These are phyloP conservation scores for Chaetomium olivaceum DNA, from an alignment of 2,329 filamentous ascomycete species.

Conservation along the genomic window DNA sequence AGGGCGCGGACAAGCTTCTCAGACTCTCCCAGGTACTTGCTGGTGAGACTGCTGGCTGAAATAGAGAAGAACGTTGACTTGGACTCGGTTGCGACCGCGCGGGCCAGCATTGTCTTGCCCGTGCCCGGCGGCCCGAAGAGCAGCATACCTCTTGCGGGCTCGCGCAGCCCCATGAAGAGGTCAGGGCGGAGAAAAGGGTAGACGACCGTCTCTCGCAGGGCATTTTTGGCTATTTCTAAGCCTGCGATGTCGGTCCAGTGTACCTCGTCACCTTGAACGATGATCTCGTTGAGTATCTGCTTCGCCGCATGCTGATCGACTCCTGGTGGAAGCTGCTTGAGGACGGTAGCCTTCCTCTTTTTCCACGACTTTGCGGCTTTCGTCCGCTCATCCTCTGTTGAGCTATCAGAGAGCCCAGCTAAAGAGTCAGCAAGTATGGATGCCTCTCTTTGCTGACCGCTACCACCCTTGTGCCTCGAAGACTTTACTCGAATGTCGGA, in stretches of 20 bases:
- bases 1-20: constrained; percentile 94
- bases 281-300: constrained; percentile 94
- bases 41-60: constrained; percentile 88
- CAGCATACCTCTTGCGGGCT: constrained; percentile 92
- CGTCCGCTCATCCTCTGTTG: constrained; percentile 44
- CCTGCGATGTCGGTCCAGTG: constrained; percentile 94
- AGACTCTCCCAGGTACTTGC: constrained; percentile 93
- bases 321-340: constrained; percentile 78
- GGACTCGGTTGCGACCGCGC: constrained; percentile 92
- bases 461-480: constrained; percentile 36
- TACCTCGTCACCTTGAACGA: constrained; percentile 91
- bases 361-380: constrained; percentile 58
- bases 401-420: constrained; percentile 41
- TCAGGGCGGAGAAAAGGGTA: constrained; percentile 96
- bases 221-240: constrained; percentile 84
- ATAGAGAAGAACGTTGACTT: constrained; percentile 97
- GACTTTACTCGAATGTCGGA: constrained; percentile 28
- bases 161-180: constrained; percentile 90
- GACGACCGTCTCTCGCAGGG: constrained; percentile 91
- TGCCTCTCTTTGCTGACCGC: constrained; percentile 27
- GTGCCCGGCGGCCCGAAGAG: constrained; percentile 97
- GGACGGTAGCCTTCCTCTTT: constrained; percentile 60
- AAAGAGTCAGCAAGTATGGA: constrained; percentile 44
- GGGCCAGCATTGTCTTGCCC: constrained; percentile 95
- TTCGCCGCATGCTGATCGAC: constrained; percentile 81